A percentile compares a stretch with the other conserved stretches of the same genome.
Conservation (phyloP, 1,284 basidiomycete genomes). For the Phellopilus nigrolimitatus region DNA sequence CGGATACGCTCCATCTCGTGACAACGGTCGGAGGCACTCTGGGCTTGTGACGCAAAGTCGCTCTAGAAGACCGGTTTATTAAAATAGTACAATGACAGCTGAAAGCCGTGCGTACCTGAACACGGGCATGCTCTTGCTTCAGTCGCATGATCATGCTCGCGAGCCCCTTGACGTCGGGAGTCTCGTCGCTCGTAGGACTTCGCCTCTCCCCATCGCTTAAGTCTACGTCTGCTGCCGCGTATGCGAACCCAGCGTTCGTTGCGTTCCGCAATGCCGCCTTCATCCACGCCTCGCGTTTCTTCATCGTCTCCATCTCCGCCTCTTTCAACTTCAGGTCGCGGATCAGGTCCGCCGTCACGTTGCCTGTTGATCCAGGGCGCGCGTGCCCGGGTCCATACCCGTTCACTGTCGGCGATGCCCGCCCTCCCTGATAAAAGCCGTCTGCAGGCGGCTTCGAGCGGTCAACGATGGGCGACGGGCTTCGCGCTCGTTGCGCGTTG, state of each 20-base stretch:
- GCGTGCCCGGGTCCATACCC: constrained; percentile 40
- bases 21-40: constrained; percentile 71
- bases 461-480: constrained; percentile 53
- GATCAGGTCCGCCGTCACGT: constrained; percentile 67
- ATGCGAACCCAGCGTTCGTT: constrained; percentile 76
- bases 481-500: constrained; percentile 49
- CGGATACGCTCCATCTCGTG: constrained; percentile 79
- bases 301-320: constrained; percentile 71
- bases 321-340: constrained; percentile 79
- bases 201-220: constrained; percentile 35
- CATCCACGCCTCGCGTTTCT: constrained; percentile 84
- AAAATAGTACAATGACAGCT: constrained; percentile 17
- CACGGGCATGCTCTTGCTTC: constrained; percentile 84
- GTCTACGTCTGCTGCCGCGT: constrained; percentile 51
- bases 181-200: constrained; percentile 31
- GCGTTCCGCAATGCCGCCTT: constrained; percentile 78
- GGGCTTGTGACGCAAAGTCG: constrained; percentile 70
- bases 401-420: constrained; percentile 53
- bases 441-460: constrained; percentile 52
- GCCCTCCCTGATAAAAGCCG: constrained; percentile 50
- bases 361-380: constrained; percentile 55
- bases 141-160: constrained; percentile 76
- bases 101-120: constrained; percentile 77
- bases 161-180: constrained; percentile 44
- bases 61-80: constrained; percentile 40